phyloP scores from a whole-genome alignment of 2,329 filamentous ascomycete genomes.

The Erysiphe pulchra region DNA sequence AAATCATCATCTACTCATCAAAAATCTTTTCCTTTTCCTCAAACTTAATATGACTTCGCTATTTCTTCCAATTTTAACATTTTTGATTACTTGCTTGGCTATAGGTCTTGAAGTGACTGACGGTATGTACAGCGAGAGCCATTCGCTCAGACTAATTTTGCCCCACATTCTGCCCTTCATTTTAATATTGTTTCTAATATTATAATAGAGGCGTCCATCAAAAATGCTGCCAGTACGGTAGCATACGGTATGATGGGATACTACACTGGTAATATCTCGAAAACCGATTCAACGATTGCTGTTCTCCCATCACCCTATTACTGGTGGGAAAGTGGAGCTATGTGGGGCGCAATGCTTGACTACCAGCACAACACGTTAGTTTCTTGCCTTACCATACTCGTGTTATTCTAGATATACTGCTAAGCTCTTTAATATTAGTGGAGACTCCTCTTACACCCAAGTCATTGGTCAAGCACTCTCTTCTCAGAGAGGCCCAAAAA shows the following conservation, averaged over 20 bases:
- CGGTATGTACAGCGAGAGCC: too few species aligned
- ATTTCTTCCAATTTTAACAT: too few species aligned
- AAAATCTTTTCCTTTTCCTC: too few species aligned
- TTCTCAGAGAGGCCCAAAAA: constrained; percentile 30
- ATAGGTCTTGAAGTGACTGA: too few species aligned
- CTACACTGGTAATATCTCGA: constrained; percentile 35
- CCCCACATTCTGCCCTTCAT: too few species aligned
- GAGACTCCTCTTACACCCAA: constrained; percentile 34
- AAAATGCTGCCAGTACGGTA: constrained; percentile 30
- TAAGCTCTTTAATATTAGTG: constrained; percentile 2
- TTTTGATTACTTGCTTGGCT: too few species aligned
- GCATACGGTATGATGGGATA: constrained; percentile 35
- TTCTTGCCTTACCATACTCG: too few species aligned
- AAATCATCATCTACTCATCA: too few species aligned
- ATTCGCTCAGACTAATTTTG: too few species aligned
- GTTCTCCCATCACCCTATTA: constrained; percentile 41
- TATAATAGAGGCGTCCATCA: constrained; percentile 27
- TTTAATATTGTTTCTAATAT: too few species aligned
- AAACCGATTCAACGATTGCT: constrained; percentile 26
- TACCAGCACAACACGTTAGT: constrained; percentile 35
- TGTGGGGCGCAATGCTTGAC: constrained; percentile 42
- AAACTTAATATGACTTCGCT: too few species aligned
- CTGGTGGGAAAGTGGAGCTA: constrained; percentile 28
- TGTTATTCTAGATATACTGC: too few species aligned
- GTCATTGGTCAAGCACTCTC: constrained; percentile 31